Percentiles rank a stretch among this genome's conserved stretches.
Conservation (phyloP, 129 eudicot genomes). For the Artemisia tridentata region DNA sequence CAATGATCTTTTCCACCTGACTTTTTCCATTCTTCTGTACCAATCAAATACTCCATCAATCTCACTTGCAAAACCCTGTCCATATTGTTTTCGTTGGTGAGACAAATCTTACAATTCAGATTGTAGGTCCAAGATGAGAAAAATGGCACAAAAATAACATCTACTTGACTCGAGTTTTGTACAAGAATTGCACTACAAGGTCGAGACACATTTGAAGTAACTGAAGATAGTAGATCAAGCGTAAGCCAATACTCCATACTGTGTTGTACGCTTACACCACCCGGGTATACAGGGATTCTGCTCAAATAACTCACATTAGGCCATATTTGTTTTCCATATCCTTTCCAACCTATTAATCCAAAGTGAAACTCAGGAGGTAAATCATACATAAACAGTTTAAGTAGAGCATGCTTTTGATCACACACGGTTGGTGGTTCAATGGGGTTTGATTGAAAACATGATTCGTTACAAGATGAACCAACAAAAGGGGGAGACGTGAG, state of each 20-base stretch:
- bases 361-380: conserved; percentile 66
- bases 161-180: conserved; percentile 48
- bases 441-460: neutral
- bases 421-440: neutral
- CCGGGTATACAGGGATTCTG: conserved; percentile 52
- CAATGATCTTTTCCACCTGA: conserved; percentile 57
- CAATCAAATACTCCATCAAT: conserved; percentile 49
- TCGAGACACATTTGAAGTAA: conserved; percentile 33
- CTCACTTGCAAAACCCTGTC: conserved; percentile 47
- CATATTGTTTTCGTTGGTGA: conserved; percentile 27
- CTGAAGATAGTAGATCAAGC: conserved; percentile 66
- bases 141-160: conserved; percentile 60
- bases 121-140: conserved; percentile 69
- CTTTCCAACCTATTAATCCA: conserved; percentile 63
- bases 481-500: neutral
- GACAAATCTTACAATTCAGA: conserved; percentile 42
- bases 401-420: conserved; percentile 27
- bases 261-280: conserved; percentile 66
- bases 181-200: conserved; percentile 61
- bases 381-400: conserved; percentile 62
- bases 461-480: neutral
- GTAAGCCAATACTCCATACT: conserved; percentile 77
- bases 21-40: conserved; percentile 53
- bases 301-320: conserved; percentile 43
- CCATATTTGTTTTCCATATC: conserved; percentile 46